Base-by-base conservation (phyloP, 2,329 filamentous ascomycete genomes). In the Cladosporium sp. region DNA sequence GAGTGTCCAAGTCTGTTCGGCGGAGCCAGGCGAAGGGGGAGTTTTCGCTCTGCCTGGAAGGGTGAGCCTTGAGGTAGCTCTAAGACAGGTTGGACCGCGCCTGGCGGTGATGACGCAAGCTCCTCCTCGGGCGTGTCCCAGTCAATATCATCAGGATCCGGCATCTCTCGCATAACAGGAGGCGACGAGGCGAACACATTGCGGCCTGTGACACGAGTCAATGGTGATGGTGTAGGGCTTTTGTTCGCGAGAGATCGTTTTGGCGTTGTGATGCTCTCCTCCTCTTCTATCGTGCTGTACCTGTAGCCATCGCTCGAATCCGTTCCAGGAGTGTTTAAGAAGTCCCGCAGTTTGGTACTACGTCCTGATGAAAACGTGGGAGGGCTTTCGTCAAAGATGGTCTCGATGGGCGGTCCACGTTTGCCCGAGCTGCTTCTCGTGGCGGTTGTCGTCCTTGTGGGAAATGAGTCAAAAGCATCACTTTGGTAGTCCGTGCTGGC, bases 401-500 rank as follows among this genome's bases (percentile, higher is more conserved):
- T 88, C 62, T 90, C 86, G 43, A 90, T 82, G 43, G 76, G 73
- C 13, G 86, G 85, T 22, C 85, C 86, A 63, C 88, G 83, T 41
- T 83, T 78, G 29, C 82, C 80, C 53, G 83, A 80, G 48, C 80
- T 76, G 55, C 83, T 85, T 54, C 80, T 78, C 8, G 86, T 89
- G 36, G 80, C 84, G 18, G 36, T 48, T 6, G 86, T 89, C 34
- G 80, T 84, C 53, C 80, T 76, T 13, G 87, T 90, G 47, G 85
- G 83, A 58, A 89, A 70, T 24, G 87, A 90, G 71, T 91, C 88
- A 67, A 83, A 90, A 15, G 83, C 88, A 60, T 91, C 87, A 65
- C 86, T 89, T 69, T 83, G 85, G 62, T 85, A 82, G 64, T 89
- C 86, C n/a, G 82, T 84, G 60, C 89, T 87, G 60, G 89, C 85